Evolutionary conservation across 2,329 filamentous ascomycete genomes (phyloP).

Genomic region (Epichloe uncinata): DNA sequence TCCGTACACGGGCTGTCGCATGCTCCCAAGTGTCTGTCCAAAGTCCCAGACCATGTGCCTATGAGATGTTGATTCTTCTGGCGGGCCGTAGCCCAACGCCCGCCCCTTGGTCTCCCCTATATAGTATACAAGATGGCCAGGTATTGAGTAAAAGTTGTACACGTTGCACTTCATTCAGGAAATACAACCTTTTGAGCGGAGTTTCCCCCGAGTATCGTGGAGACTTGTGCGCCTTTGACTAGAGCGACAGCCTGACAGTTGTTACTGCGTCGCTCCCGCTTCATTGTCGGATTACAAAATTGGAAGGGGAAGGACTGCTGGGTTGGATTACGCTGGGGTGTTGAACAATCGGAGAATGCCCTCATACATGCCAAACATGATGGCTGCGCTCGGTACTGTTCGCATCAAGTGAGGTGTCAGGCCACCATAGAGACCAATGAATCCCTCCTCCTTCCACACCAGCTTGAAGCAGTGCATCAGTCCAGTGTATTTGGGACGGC

Average conservation of each 20-base stretch:
- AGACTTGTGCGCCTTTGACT: neutral
- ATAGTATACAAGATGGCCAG: neutral
- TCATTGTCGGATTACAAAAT: neutral
- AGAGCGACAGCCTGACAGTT: no score
- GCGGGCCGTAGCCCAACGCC: neutral
- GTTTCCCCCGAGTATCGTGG: neutral
- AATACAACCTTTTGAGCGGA: neutral
- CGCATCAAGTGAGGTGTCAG: constrained; percentile 84
- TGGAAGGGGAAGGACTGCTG: neutral
- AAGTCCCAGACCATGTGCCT: no score
- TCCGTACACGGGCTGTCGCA: no score
- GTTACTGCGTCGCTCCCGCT: neutral
- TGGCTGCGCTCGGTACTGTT: constrained; percentile 82
- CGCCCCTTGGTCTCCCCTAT: neutral
- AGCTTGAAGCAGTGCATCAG: constrained; percentile 78
- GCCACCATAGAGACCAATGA: constrained; percentile 77
- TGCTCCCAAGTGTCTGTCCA: no score
- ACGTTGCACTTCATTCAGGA: neutral
- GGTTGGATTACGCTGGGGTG: constrained; percentile 18
- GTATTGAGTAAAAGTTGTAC: neutral
- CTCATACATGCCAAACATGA: constrained; percentile 89
- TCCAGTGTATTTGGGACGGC: constrained; percentile 73
- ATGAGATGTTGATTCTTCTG: no score
- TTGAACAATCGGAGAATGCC: constrained; percentile 38
- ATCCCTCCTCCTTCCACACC: constrained; percentile 78